Evolutionary conservation across 1,284 basidiomycete species (phyloP).

Genomic region (Neotropicomus parvogracilis): DNA sequence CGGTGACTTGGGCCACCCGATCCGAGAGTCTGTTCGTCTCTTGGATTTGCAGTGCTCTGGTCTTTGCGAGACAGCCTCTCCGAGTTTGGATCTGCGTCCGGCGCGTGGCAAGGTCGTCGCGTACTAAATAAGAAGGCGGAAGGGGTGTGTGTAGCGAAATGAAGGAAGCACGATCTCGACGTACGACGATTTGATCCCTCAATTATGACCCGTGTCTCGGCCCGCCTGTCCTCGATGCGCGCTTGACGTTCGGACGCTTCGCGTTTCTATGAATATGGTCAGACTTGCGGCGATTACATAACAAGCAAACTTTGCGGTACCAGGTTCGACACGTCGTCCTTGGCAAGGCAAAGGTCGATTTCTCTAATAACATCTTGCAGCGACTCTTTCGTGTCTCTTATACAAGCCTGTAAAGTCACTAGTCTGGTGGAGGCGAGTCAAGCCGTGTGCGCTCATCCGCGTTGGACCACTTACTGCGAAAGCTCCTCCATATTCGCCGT

Average conservation of each 20-base stretch:
- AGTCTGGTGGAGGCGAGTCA: conserved; percentile 44
- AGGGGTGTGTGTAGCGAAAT: conserved; percentile 15
- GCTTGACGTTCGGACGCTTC: conserved; percentile 60
- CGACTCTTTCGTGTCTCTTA: conserved; percentile 63
- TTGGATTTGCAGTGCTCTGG: conserved; percentile 41
- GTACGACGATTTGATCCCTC: conserved; percentile 46
- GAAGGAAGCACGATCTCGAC: conserved; percentile 27
- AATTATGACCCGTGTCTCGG: conserved; percentile 39
- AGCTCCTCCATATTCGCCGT: conserved; percentile 67
- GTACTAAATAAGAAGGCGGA: conserved; percentile 35
- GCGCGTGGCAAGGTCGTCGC: conserved; percentile 39
- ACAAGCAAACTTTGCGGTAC: conserved; percentile 35
- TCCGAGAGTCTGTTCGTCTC: conserved; percentile 36
- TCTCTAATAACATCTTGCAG: conserved; percentile 52
- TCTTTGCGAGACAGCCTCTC: conserved; percentile 46
- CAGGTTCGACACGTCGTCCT: conserved; percentile 41
- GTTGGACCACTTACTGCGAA: conserved; percentile 51
- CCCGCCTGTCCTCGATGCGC: conserved; percentile 45
- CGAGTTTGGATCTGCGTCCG: conserved; percentile 45
- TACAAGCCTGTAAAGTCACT: conserved; percentile 63
- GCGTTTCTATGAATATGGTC: conserved; percentile 44
- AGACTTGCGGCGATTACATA: conserved; percentile 24
- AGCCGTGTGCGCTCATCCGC: conserved; percentile 4
- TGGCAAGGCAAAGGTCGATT: conserved; percentile 49
- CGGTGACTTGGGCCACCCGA: conserved; percentile 30